phyloP scores from a whole-genome alignment of 2,329 filamentous ascomycete genomes.

The Colletotrichum lentis region DNA sequence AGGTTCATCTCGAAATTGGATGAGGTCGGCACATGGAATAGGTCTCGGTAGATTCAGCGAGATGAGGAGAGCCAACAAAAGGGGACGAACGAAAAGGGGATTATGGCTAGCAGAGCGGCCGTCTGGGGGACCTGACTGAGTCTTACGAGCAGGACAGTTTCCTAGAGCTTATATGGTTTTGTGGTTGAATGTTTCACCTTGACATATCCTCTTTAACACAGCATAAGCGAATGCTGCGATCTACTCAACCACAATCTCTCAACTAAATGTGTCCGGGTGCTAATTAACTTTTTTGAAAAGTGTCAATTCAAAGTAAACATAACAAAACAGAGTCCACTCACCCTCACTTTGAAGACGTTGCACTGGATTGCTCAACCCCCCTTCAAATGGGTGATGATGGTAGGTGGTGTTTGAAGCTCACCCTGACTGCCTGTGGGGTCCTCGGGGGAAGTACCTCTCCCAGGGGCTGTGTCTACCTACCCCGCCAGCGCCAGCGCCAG shows the following conservation, averaged over 20 bases:
- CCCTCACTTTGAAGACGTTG: constrained; percentile 2
- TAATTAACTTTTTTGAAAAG: background rate
- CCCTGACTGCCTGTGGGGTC: constrained; percentile 22
- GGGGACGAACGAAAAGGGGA: constrained; percentile 27
- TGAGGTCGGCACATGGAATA: constrained; percentile 19
- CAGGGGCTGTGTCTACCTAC: constrained; percentile 21
- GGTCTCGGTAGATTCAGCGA: constrained; percentile 20
- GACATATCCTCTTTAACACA: constrained; percentile 8
- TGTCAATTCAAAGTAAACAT: rapidly evolving
- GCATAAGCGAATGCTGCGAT: constrained; percentile 13
- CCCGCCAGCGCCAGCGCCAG: constrained; percentile 25
- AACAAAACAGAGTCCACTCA: background rate
- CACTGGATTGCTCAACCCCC: constrained; percentile 10
- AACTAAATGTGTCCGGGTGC: background rate
- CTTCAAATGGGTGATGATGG: constrained; percentile 16
- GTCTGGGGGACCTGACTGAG: constrained; percentile 31
- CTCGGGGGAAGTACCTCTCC: constrained; percentile 9
- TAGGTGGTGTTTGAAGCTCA: constrained; percentile 27
- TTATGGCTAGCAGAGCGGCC: constrained; percentile 27
- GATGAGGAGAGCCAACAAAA: constrained; percentile 11
- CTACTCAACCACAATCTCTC: constrained; percentile 1
- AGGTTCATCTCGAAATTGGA: constrained; percentile 21
- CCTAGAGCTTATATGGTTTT: constrained; percentile 38
- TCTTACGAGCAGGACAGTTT: constrained; percentile 36
- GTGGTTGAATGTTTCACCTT: constrained; percentile 26